These are phyloP conservation scores for Bromus sterilis DNA, from an alignment of 176 grass and related monocot species.

Conservation along the genomic window DNA sequence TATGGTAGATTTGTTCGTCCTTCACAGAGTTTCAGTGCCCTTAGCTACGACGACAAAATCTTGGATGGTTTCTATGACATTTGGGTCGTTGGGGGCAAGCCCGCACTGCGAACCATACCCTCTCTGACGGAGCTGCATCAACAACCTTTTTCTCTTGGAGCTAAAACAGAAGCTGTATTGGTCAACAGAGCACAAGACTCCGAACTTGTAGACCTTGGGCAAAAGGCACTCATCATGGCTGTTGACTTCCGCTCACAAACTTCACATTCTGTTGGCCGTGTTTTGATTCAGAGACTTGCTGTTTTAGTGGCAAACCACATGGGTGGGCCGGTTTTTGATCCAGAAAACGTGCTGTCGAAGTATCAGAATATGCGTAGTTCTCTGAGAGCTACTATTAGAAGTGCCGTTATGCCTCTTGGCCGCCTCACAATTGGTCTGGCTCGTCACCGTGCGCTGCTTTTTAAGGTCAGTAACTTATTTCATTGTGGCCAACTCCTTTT, in stretches of 20 bases:
- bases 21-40: conserved; percentile 94
- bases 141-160: conserved; percentile 41
- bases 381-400: conserved; percentile 47
- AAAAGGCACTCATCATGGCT: conserved; percentile 60
- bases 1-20: conserved; percentile 64
- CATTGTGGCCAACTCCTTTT: not conserved
- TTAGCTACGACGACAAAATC: conserved; percentile 96
- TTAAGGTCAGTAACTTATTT: conserved; percentile 67
- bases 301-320: conserved; percentile 72
- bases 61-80: conserved; percentile 99
- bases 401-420: conserved; percentile 64
- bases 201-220: conserved; percentile 59
- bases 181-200: conserved; percentile 75
- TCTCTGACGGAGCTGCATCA: conserved; percentile 63
- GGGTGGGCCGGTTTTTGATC: conserved; percentile 70
- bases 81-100: conserved; percentile 37
- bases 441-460: conserved; percentile 84
- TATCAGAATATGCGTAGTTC: conserved; percentile 45
- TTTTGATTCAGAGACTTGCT: conserved; percentile 65
- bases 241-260: conserved; percentile 35
- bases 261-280: conserved; percentile 45
- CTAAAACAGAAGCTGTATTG: conserved; percentile 68
- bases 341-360: conserved; percentile 50
- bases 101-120: conserved; percentile 48
- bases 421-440: conserved; percentile 70